Base-by-base conservation (phyloP, 2,329 filamentous ascomycete genomes). In the Cladobotryum protrusum region DNA sequence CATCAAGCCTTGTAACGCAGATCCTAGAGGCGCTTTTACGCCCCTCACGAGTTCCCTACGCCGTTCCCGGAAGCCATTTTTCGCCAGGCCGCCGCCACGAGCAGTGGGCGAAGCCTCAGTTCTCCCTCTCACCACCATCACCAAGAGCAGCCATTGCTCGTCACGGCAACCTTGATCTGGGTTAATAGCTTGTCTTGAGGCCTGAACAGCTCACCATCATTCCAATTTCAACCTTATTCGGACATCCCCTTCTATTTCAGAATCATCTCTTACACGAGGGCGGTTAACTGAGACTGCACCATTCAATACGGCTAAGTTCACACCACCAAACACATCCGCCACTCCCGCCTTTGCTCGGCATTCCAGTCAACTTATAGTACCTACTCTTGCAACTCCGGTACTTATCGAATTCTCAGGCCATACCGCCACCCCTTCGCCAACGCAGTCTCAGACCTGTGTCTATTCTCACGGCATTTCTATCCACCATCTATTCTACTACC, bases 11-110 rank as follows among this genome's bases (percentile, higher is more conserved):
- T 47, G 34, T 11, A 32, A 9, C 45, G 24, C 24, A 29, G 24
- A 29, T 29, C 24, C 3, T 8, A 9, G 24, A 29, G 24, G 24
- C 41, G 33, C 29, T 15, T 43, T 20, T 43, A 49, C 47, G 41
- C 47, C 47, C 42, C 41, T 20, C 35, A 33, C 4, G n/a, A 11
- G 12, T 19, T 12, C 15, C 43, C 20, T 32, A 37, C 43, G 42
- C 41, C 41, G 47, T 44, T 45, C 47, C 41, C 41, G 47, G 47
- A 49, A 49, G 39, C 43, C 47, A 44, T 49, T 42, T 49, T 34
- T 40, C 29, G 32, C 47, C 47, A 43, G 43, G 43, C 47, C 24
- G 37, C 42, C 24, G 40, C 40, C 47, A 39, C 41, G 17, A 20
- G 33, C 34, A 39, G 33, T 39, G 46, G 46, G 37, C 41, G n/a